Evolutionary conservation across 2,329 filamentous ascomycete species (phyloP), one percentile per base, ranked within the genome.

Genomic region (Alternaria novae-zelandiae): DNA sequence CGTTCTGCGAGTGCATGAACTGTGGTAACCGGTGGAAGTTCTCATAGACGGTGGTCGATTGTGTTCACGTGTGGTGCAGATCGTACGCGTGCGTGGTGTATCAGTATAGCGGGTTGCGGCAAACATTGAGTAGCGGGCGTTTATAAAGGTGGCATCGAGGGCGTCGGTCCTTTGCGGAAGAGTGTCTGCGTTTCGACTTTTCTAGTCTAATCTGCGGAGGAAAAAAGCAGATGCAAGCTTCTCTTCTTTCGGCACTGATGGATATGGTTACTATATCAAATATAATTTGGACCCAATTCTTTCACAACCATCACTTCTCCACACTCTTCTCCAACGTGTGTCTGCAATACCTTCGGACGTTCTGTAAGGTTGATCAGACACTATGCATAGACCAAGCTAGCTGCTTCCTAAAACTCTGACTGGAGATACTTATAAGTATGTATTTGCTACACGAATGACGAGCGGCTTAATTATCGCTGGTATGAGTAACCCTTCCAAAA

Each of bases 1-100:
- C 85, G 0, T 86, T 86, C 72, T 86, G 84, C 75, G 83, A 85
- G 77, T 86, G 84, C 75, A 83, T 81, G 68, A 80, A 83, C 63
- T 86, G 84, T 64, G 84, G 83, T 5, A 81, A 85, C 66, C 75
- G 82, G 61, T 86, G 84, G 84, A 86, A 86, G 73, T 80, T 80
- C 62, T 80, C 78, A 47, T 80, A 70, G 63, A 30, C 10, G 5
- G 26, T 9, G 21, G 15, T 53, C 5, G 30, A 12, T 36, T 10
- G 28, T 20, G 15, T 44, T 41, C n/a, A 41, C 36, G 45, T 9
- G 43, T 46, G 32, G 45, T 32, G n/a, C 23, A 32, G 32, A 54
- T 10, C 11, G 36, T 17, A 17, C 36, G 25, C n/a, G 44, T 21
- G 44, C 26, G 12, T 46, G 45, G 47, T 60, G 56, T 60, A 55